phyloP scores from a whole-genome alignment of 169 alveolate genomes.

The Plasmodium berghei region DNA sequence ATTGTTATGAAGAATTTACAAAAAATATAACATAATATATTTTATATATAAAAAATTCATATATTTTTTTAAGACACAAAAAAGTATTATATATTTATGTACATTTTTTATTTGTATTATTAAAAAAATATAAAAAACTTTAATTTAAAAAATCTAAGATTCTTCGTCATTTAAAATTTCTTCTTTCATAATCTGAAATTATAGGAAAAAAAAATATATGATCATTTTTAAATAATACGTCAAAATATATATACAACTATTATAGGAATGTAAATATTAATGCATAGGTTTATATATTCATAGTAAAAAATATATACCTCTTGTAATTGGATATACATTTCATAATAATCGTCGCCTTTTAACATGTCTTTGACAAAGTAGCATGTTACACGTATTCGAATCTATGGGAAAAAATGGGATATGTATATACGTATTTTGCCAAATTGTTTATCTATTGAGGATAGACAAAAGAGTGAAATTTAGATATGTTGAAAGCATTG shows the following conservation, averaged over 20 bases:
- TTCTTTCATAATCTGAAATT: slow-evolving; percentile 70
- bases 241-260: background rate
- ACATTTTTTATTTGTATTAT: no score
- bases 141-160: slow-evolving; percentile 9
- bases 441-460: background rate
- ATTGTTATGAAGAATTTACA: slow-evolving; percentile 39
- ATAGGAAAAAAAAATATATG: background rate
- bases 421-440: background rate
- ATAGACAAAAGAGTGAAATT: background rate
- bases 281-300: background rate
- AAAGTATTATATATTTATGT: no score
- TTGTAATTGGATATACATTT: slow-evolving; percentile 80
- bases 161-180: slow-evolving; percentile 75
- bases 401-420: slow-evolving; percentile 40
- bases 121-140: no score
- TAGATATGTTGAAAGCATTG: background rate
- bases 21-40: slow-evolving; percentile 1
- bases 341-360: slow-evolving; percentile 84
- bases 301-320: slow-evolving; percentile 74
- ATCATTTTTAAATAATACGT: no score
- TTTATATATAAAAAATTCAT: background rate
- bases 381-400: slow-evolving; percentile 84
- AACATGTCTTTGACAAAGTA: slow-evolving; percentile 87
- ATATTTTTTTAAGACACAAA: no score
- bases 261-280: background rate